Conservation (phyloP, 805 yeast species). For the Candida wancherniae region DNA sequence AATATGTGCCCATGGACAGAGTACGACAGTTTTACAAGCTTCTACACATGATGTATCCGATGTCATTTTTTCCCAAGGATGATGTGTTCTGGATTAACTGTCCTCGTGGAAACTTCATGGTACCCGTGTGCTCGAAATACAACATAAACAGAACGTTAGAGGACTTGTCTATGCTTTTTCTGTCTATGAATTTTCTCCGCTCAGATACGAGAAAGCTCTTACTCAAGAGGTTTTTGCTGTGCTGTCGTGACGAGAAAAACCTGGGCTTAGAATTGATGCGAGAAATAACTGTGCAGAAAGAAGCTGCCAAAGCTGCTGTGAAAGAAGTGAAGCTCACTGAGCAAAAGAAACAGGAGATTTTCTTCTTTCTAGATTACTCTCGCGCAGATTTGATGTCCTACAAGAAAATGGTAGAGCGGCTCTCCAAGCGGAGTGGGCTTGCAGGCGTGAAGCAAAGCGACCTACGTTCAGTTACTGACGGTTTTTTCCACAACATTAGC, state of each 20-base stretch:
- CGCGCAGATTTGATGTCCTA: conserved; percentile 36
- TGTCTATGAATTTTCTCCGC: conserved; percentile 26
- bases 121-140: conserved; percentile 38
- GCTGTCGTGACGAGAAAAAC: conserved; percentile 13
- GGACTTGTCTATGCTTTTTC: conserved; percentile 45
- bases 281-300: conserved; percentile 12
- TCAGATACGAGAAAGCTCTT: conserved; percentile 11
- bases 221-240: conserved; percentile 9
- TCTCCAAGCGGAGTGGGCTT: conserved; percentile 35
- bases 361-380: conserved; percentile 45
- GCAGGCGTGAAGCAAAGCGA: conserved; percentile 33
- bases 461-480: conserved; percentile 18
- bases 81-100: conserved; percentile 19
- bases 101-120: conserved; percentile 22
- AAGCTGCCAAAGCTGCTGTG: conserved; percentile 16
- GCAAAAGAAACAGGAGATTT: conserved; percentile 35
- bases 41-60: conserved; percentile 28
- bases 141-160: conserved; percentile 45
- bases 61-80: conserved; percentile 22
- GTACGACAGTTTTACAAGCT: conserved; percentile 11
- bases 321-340: conserved; percentile 24
- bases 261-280: conserved; percentile 34
- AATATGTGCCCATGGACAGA: conserved; percentile 8
- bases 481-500: conserved; percentile 4
- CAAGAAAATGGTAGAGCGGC: conserved; percentile 22